Evolutionary conservation across 495 filamentous ascomycete species (phyloP), one percentile per base, ranked within the genome.

Genomic region (Aspergillus incahuasiensis): DNA sequence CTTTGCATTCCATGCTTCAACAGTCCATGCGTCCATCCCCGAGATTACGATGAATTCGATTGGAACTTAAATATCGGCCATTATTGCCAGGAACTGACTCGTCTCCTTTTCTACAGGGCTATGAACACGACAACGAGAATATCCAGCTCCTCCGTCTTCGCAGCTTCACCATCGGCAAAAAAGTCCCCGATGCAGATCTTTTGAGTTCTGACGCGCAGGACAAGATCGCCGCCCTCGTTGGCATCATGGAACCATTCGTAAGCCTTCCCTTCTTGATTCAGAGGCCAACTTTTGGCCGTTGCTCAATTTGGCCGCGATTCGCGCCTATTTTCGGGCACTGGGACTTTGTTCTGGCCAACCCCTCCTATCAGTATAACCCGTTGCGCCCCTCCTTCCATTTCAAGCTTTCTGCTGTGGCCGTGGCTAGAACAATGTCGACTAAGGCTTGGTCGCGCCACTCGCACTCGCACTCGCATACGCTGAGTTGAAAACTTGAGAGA

Each of bases 141-240:
- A 89, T 94, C 61, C 78, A 83, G 40, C 76, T 95, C 52, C 74
- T 95, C 47, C 85, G 88, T 54, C 77, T 95, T 56, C 79, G 83
- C 58, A 92, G 84, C 67, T 94, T 84, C 64, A 90, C 86, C 0
- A 70, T 92, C 34, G 79, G 84, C 30, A 83, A 71, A 53, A 80
- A 83, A 61, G 63, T 95, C 40, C 52, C 73, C 13, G 87, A 92
- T 53, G 63, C 67, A 24, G 73, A 82, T 32, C 73, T 88, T 40
- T 65, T 77, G 44, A 68, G 66, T 16, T 61, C 70, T 32, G 70
- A 78, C 54, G 80, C 74, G 21, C 75, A 83, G 68, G 75, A 78
- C 16, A 78, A 73, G 64, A 77, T 89, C 38, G 74, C 70, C 49
- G 63, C 72, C n/a, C 58, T 81, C 30, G 70, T 87, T 55, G 73